phyloP scores from a whole-genome alignment of 2,329 filamentous ascomycete genomes.

The Tympanopsis confertula region DNA sequence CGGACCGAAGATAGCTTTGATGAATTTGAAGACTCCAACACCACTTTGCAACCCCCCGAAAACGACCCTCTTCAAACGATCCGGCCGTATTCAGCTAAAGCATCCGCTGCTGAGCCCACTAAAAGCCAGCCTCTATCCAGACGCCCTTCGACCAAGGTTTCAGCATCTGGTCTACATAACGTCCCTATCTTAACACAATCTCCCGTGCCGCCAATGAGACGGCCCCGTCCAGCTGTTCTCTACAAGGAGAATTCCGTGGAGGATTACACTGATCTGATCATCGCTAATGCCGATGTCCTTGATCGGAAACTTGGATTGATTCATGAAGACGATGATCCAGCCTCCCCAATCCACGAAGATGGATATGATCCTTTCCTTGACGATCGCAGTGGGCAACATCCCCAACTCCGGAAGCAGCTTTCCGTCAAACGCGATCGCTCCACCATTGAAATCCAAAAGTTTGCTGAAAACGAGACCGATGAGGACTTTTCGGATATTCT shows the following conservation, averaged over 20 bases:
- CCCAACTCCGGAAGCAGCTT: constrained; percentile 38
- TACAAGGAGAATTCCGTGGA: constrained; percentile 73
- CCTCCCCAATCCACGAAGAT: not conserved
- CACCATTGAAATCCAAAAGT: constrained; percentile 86
- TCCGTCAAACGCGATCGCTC: constrained; percentile 72
- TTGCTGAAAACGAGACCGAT: constrained; percentile 82
- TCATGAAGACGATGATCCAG: constrained; percentile 43
- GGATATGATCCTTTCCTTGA: not conserved
- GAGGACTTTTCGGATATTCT: constrained; percentile 96
- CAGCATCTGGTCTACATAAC: constrained; percentile 12
- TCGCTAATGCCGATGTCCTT: constrained; percentile 71
- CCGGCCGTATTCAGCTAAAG: not conserved
- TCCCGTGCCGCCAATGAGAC: constrained; percentile 42
- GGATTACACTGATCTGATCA: constrained; percentile 83
- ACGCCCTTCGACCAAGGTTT: not conserved
- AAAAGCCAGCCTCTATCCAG: not conserved
- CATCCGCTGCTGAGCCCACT: not conserved
- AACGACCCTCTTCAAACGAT: not conserved
- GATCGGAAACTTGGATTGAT: constrained; percentile 57
- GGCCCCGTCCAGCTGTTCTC: constrained; percentile 49
- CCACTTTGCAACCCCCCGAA: constrained; percentile 60
- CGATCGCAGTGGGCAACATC: constrained; percentile 5
- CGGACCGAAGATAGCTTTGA: constrained; percentile 50
- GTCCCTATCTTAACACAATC: constrained; percentile 36
- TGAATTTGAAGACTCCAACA: constrained; percentile 60